These are phyloP conservation scores for Furcasterigmium furcatum DNA, from an alignment of 2,329 filamentous ascomycete species.

Conservation along the genomic window DNA sequence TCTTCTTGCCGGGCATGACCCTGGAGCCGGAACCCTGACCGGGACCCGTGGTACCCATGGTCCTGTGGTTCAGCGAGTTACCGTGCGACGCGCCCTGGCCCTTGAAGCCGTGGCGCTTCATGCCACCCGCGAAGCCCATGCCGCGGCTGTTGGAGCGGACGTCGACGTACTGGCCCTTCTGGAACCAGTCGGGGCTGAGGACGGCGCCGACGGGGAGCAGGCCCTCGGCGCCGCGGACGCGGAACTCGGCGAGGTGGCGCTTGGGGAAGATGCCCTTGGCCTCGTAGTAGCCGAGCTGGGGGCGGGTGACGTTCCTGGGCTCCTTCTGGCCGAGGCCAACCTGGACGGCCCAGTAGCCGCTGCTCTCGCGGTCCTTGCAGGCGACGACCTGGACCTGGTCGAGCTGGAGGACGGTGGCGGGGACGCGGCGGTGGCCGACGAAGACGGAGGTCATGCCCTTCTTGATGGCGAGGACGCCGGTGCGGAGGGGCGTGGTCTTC, in stretches of 20 bases:
- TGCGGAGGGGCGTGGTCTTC: slow-evolving; percentile 61
- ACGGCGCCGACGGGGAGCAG: slow-evolving; percentile 72
- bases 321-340: slow-evolving; percentile 76
- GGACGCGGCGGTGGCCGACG: slow-evolving; percentile 71
- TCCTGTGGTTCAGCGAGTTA: slow-evolving; percentile 90
- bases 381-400: slow-evolving; percentile 88
- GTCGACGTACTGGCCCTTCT: slow-evolving; percentile 87
- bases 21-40: slow-evolving; percentile 90
- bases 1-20: slow-evolving; percentile 94
- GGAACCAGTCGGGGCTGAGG: slow-evolving; percentile 87
- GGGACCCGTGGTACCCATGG: slow-evolving; percentile 84
- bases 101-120: slow-evolving; percentile 90
- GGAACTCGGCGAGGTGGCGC: slow-evolving; percentile 80
- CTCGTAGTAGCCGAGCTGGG: slow-evolving; percentile 85
- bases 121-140: slow-evolving; percentile 93
- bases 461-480: slow-evolving; percentile 83
- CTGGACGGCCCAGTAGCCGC: slow-evolving; percentile 95
- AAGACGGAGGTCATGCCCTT: slow-evolving; percentile 95
- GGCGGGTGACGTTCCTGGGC: slow-evolving; percentile 73
- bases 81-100: slow-evolving; percentile 93
- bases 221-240: slow-evolving; percentile 70
- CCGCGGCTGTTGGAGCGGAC: slow-evolving; percentile 75
- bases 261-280: slow-evolving; percentile 80
- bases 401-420: slow-evolving; percentile 91
- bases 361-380: slow-evolving; percentile 73